Evolutionary conservation across 257 asterid genomes (phyloP), one percentile per base, ranked within the genome.

Genomic region (Forsythia viridissima): DNA sequence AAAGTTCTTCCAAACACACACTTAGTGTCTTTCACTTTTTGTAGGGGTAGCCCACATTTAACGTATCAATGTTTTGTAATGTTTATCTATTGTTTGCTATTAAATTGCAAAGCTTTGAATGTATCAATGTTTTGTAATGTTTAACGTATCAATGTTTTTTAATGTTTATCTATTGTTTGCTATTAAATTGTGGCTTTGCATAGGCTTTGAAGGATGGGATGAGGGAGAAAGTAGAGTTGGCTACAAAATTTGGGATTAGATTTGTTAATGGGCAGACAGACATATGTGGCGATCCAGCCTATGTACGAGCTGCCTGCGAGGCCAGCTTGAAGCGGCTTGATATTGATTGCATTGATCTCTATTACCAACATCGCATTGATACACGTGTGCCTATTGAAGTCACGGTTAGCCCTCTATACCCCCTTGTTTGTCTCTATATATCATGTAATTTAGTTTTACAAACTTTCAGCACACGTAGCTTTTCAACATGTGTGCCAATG

Each of bases 311-410:
- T 66, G 77, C 87, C 1, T 86, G 89, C 6, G 88, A 86, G 73
- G 88, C 69, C 41, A 86, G 91, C 73, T 76, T 88, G 86, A 86
- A 83, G 79, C 76, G 92, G 15, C 90, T 88, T 37, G 81, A 65
- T 20, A 24, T 83, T 57, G 76, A 86, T 55, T 86, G 83, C 79
- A 85, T 86, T 55, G 90, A 88, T 75, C 86, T 86, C 16, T 86
- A 85, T 81, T 88, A 81, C 38, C 87, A 75, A 9, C 88, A 81
- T 30, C 85, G 90, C 5, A 80, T 88, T 61, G 90, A 88, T 67
- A 83, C 77, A 0, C 63, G 73, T 0, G 41, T 88, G 43, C 92
- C 92, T 1, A 85, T 88, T 13, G 90, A 88, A 88, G 78, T 86
- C 74, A 88, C 89, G 72, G 90, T 89, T 44, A 4, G 84, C 40